Base-by-base conservation (phyloP, 345 rosid genomes). In the Gossypium thurberi region DNA sequence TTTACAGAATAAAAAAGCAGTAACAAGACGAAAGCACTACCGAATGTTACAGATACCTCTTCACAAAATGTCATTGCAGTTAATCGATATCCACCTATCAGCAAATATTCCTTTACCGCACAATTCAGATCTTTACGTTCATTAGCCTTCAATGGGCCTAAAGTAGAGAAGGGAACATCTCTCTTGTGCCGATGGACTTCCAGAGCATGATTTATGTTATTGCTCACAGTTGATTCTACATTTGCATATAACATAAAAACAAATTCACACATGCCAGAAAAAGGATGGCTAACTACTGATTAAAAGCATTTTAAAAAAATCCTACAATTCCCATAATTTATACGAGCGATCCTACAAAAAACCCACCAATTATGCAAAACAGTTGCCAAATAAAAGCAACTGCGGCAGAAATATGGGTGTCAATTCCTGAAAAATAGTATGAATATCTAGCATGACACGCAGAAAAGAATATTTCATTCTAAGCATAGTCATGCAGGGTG, bases 21-120 rank as follows among this genome's bases (percentile, higher is more conserved):
- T 67, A 25, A 26, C 20, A 25, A 67, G 56, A 25, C 11, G 14
- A 50, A 68, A 68, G 4, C 15, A 56, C 17, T 71, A 62, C 52
- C 44, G 42, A 65, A 56, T 55, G 10, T 78, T 15, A 37, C 25
- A 75, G 64, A 76, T 81, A 94, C 98, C 89, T 94, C 97, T 81
- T 92, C 98, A 78, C 87, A 94, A 77, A 92, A 94, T 70, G 97
- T 94, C 98, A 94, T 94, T 60, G 97, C 95, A 43, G 97, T 87
- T 76, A 92, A 92, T 80, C 97, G 85, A 77, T 92, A 94, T 61
- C 98, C 98, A 70, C 97, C 98, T 71, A 94, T 68, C 76, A 92
- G 92, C 79, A 94, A 86, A 85, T 94, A 94, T 77, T 94, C 97
- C 84, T 94, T 92, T 72, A 94, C 90, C 8, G 95, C 98, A 83